Percentiles rank a stretch among this genome's conserved stretches.
phyloP scores from a whole-genome alignment of 2,329 filamentous ascomycete genomes.

The Amylocarpus encephaloides region DNA sequence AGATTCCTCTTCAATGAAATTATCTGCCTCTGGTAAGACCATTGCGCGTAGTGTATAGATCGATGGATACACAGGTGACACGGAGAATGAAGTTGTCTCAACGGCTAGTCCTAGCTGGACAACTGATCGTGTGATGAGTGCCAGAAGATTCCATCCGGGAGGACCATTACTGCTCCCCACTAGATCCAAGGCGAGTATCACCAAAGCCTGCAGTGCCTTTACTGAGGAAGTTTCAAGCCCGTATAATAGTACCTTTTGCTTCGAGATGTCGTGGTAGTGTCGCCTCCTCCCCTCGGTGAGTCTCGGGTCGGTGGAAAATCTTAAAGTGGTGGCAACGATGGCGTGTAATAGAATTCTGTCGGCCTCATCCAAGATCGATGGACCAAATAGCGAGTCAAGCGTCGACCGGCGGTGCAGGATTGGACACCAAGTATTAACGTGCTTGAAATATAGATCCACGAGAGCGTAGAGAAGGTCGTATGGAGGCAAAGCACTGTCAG shows the following conservation, averaged over 20 bases:
- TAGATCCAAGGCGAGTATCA: conserved; percentile 79
- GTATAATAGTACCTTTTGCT: conserved; percentile 80
- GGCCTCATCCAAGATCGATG: conserved; percentile 68
- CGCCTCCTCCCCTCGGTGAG: conserved; percentile 66
- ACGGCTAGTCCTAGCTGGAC: conserved; percentile 82
- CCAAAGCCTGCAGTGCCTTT: conserved; percentile 77
- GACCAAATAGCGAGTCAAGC: conserved; percentile 74
- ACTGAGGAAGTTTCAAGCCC: conserved; percentile 87
- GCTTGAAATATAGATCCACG: conserved; percentile 72
- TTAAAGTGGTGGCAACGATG: conserved; percentile 80
- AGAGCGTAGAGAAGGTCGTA: conserved; percentile 68
- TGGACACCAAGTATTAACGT: conserved; percentile 80
- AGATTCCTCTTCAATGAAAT: conserved; percentile 87
- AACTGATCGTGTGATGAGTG: conserved; percentile 79
- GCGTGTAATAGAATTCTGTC: conserved; percentile 80
- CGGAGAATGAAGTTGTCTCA: conserved; percentile 71
- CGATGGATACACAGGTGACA: conserved; percentile 72
- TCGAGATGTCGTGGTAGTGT: conserved; percentile 73
- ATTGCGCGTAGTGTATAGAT: conserved; percentile 86
- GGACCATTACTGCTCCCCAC: conserved; percentile 84
- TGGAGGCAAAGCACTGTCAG: conserved; percentile 64
- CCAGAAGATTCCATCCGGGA: conserved; percentile 86
- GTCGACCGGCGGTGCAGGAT: conserved; percentile 83
- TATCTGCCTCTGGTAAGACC: conserved; percentile 72
- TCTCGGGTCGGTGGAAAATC: conserved; percentile 72